Percentiles rank a stretch among this genome's conserved stretches.
These are phyloP conservation scores for Dissophora ornata DNA, from an alignment of 192 early-diverging fungal species.

Conservation along the genomic window DNA sequence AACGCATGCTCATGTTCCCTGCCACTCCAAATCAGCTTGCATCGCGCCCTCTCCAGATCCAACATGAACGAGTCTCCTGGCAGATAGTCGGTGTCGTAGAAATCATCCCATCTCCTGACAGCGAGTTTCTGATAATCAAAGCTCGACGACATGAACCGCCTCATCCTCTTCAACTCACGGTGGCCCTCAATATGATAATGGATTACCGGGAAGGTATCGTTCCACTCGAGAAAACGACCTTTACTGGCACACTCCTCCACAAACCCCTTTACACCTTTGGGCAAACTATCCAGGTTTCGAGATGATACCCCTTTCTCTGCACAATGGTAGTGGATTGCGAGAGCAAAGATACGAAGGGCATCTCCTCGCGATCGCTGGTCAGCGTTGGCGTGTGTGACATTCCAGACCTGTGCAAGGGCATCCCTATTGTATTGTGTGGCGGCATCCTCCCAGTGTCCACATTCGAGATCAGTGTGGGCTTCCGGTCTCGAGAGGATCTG, in stretches of 20 bases:
- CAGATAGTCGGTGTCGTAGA: conserved; percentile 30
- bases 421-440: conserved; percentile 16
- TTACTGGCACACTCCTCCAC: conserved; percentile 11
- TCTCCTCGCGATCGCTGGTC: conserved; percentile 31
- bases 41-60: conserved; percentile 26
- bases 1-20: conserved; percentile 18
- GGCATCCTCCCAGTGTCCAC: conserved; percentile 15
- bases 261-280: conserved; percentile 37
- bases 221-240: conserved; percentile 36
- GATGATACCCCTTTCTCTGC: not conserved
- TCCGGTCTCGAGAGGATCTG: conserved; percentile 41
- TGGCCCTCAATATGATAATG: conserved; percentile 33
- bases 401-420: conserved; percentile 6
- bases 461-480: conserved; percentile 24
- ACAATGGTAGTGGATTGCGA: conserved; percentile 38
- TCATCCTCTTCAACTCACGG: conserved; percentile 24
- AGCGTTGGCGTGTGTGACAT: conserved; percentile 18
- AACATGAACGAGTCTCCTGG: conserved; percentile 47
- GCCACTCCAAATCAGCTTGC: conserved; percentile 37
- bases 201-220: conserved; percentile 29
- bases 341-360: conserved; percentile 40
- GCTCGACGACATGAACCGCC: not conserved
- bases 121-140: conserved; percentile 40
- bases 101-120: conserved; percentile 42
- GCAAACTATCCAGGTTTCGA: conserved; percentile 17